Evolutionary conservation across 371 early-diverging fungal species (phyloP).

Genomic region (Nematocida major): DNA sequence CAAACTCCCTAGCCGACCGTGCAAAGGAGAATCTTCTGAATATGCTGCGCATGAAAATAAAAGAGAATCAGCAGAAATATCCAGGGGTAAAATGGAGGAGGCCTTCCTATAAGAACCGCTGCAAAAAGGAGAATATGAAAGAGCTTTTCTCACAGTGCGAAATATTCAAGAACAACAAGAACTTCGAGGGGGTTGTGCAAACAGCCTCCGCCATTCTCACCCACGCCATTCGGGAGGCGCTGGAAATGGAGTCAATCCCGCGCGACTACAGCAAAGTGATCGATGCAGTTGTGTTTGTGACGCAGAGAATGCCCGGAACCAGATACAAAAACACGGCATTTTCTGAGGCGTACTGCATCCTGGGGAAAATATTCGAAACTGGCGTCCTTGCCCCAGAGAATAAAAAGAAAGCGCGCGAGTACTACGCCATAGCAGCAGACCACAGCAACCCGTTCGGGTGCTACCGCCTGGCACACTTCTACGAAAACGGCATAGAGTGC

Average conservation of each 20-base stretch:
- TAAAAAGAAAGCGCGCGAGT: constrained; percentile 56
- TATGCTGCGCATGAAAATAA: neutral
- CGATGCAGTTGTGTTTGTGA: constrained; percentile 14
- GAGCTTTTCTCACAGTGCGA: constrained; percentile 7
- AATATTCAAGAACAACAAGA: neutral
- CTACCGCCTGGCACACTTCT: constrained; percentile 61
- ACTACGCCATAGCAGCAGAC: constrained; percentile 60
- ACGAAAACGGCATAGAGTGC: constrained; percentile 62
- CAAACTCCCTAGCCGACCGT: constrained; percentile 17
- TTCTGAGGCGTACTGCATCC: constrained; percentile 38
- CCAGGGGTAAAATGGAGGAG: constrained; percentile 1
- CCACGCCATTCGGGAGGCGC: neutral
- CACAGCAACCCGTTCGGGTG: constrained; percentile 60
- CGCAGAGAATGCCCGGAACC: constrained; percentile 2
- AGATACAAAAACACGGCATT: constrained; percentile 43
- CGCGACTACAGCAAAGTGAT: neutral
- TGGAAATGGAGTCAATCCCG: neutral
- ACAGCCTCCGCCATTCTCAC: neutral
- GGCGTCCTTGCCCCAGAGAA: constrained; percentile 19
- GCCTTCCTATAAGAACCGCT: too few relatives aligned
- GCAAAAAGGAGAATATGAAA: too few relatives aligned
- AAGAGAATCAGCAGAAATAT: neutral
- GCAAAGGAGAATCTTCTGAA: constrained; percentile 12
- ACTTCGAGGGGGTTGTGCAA: constrained; percentile 2
- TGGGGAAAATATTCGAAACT: constrained; percentile 38